phyloP scores from a whole-genome alignment of 2,329 filamentous ascomycete genomes.

The Penicillium griseofulvum region DNA sequence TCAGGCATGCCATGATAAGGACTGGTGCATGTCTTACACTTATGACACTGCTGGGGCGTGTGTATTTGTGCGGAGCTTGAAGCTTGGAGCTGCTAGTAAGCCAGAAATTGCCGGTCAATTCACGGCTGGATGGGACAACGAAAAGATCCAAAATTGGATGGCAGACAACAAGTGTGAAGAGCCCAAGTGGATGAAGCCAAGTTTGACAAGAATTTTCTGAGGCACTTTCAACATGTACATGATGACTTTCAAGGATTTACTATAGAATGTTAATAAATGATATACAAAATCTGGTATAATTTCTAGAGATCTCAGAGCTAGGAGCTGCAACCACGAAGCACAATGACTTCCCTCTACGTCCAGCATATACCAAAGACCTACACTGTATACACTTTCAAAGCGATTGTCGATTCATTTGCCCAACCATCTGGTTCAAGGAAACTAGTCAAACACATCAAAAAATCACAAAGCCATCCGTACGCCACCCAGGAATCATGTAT shows the following conservation, averaged over 20 bases:
- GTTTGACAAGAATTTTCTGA: constrained; percentile 26
- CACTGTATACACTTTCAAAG: not conserved
- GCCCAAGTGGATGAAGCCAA: constrained; percentile 29
- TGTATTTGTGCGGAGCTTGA: constrained; percentile 24
- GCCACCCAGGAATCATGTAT: constrained; percentile 26
- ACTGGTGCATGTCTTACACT: constrained; percentile 28
- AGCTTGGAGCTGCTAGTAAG: constrained; percentile 21
- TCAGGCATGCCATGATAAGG: constrained; percentile 23
- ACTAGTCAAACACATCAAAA: constrained; percentile 18
- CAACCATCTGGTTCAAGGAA: constrained; percentile 16
- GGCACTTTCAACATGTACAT: not conserved
- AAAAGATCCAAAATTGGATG: constrained; percentile 25
- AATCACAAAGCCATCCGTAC: constrained; percentile 22
- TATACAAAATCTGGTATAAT: not conserved
- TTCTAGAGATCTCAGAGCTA: not conserved
- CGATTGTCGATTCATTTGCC: constrained; percentile 18
- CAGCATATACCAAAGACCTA: not conserved
- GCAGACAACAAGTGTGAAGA: constrained; percentile 19
- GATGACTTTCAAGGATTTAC: not conserved
- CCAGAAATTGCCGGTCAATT: constrained; percentile 9
- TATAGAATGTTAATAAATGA: not conserved
- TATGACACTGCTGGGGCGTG: constrained; percentile 23
- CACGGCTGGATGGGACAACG: constrained; percentile 30
- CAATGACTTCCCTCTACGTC: not conserved
- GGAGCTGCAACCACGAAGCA: too few species aligned